Base-by-base conservation (phyloP, 345 rosid genomes). In the Citrus mangshanensis region DNA sequence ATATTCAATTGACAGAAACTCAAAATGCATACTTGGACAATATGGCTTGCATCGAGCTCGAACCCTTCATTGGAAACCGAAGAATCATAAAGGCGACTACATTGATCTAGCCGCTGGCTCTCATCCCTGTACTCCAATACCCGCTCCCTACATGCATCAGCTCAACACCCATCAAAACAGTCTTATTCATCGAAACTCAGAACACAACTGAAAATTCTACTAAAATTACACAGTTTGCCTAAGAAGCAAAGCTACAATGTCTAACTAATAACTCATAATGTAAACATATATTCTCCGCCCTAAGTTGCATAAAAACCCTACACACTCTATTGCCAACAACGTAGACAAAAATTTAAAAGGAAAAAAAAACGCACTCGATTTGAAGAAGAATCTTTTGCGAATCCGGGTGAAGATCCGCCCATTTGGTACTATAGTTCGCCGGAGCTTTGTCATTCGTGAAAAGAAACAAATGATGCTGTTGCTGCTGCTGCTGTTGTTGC, bases 331-430 rank as follows among this genome's bases (percentile, higher is more conserved):
- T 28, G 32, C 14, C 3, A 19, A 70, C 61, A 70, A 14, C 21
- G 74, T 19, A 70, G 60, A 27, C 7, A 54, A 54, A 54, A 54
- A 10, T 19, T 18, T 49, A 4, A 72, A 27, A 1, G 6, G 64
- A 46, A 35, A 61, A 13, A 60, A 19, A 8, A 22, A 67, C 90
- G 5, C 88, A 95, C 97, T 95, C 98, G 56, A 95, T 94, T 80
- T 89, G 91, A 51, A 91, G 99, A 40, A 96, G 85, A 78, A 86
- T 40, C 61, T 94, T 96, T 77, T 94, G 99, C 63, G 97, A 92
- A 87, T 94, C 98, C 19, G 97, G 97, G 79, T 92, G 98, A 75
- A 96, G 94, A 92, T 96, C 98, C 28, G 90, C 89, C 99, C 99
- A 96, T 74, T 92, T 93, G 18, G 98, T 91, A 79, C 97, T 84